Evolutionary conservation across 208 protist genomes (phyloP), one percentile per base, ranked within the genome.

Genomic region (Trypanosoma vivax): DNA sequence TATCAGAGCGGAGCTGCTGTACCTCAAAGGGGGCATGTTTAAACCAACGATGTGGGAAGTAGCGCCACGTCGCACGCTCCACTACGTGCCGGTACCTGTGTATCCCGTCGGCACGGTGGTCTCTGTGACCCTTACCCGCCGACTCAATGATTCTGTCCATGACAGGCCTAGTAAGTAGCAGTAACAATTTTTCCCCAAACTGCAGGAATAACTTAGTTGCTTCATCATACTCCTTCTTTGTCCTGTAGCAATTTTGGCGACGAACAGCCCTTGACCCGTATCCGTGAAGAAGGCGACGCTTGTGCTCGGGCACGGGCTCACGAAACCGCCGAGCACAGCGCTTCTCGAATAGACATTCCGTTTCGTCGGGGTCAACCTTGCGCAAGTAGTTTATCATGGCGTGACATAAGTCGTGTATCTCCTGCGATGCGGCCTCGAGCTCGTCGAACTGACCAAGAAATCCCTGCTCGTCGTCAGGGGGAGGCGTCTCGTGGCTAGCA

Each of bases 1-100:
- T 83, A 47, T 95, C 88, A 3, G 88, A 66, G 13, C 88, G 83
- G 35, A 95, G 68, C 69, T 95, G 80, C 51, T 91, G 81, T 24
- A 95, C 79, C 49, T 95, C 88, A 50, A 91, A 95, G 0, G 88
- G 88, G 2, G 88, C 80, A 54, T 95, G 88, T 41, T 88, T 89
- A 51, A 77, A 95, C 83, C 84, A 90, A 1, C 75, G 68, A 43
- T 89, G 70, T 14, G 83, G 83, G 41, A 95, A 95, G 9, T 63
- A 73, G 9, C 84, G 73, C 83, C 83, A 95, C 33, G 53, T 76
- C 3, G 78, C 79, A 3, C 72, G 64, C 23, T 83, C 76, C 35
- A 95, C 23, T 21, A 35, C 65, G 0, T 62, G 55, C 18, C 66
- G 57, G 43, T 75, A 73, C 35, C 45, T 50, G 41, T 92, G 66